Conservation (phyloP, 2,329 filamentous ascomycete species). For the Hypoxylon sp. region DNA sequence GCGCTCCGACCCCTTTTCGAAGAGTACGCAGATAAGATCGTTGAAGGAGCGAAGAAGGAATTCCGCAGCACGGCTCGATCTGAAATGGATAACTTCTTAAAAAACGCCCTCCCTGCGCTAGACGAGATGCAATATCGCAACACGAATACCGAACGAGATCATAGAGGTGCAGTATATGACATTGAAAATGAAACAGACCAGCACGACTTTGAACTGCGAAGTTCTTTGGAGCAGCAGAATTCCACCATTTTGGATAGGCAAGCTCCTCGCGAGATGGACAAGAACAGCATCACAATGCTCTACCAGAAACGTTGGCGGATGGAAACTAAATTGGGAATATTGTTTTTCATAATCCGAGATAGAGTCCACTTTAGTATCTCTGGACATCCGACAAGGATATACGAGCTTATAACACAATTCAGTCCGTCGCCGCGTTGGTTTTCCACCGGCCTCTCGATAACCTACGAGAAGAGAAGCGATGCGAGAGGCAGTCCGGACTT, state of each 20-base stretch:
- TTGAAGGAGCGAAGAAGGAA: constrained; percentile 30
- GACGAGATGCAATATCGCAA: constrained; percentile 21
- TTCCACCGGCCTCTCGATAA: constrained; percentile 33
- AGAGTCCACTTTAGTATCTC: constrained; percentile 15
- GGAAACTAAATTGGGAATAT: constrained; percentile 8
- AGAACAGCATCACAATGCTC: constrained; percentile 8
- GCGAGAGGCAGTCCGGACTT: constrained; percentile 25
- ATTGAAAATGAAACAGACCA: neutral
- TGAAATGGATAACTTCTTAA: constrained; percentile 17
- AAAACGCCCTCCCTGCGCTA: neutral
- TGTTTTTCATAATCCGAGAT: constrained; percentile 16
- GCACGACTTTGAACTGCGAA: neutral
- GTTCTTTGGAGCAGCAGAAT: neutral
- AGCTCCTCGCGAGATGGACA: neutral
- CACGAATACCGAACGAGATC: neutral
- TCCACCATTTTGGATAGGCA: neutral
- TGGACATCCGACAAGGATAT: constrained; percentile 10
- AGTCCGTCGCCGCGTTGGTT: constrained; percentile 35
- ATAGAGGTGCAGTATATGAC: neutral
- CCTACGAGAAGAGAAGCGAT: constrained; percentile 31
- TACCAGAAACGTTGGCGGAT: neutral
- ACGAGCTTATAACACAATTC: constrained; percentile 29
- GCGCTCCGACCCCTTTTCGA: constrained; percentile 34
- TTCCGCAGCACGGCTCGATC: constrained; percentile 28
- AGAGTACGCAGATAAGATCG: constrained; percentile 33